phyloP scores from a whole-genome alignment of 306 rosid species.

The Malus sieversii region DNA sequence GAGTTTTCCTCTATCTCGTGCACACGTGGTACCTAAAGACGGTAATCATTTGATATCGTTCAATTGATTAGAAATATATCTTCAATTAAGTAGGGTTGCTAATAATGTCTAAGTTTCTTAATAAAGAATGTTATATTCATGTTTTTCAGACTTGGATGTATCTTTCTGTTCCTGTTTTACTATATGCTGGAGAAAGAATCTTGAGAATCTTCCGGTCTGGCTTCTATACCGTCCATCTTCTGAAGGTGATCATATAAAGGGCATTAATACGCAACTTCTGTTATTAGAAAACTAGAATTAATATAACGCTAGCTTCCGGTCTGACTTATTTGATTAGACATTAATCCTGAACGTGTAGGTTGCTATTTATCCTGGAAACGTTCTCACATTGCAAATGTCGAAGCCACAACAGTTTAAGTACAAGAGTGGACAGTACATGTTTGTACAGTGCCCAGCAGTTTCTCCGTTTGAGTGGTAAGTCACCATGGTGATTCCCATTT shows the following conservation, averaged over 20 bases:
- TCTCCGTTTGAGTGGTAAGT: conserved; percentile 96
- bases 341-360: conserved; percentile 41
- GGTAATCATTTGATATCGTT: conserved; percentile 35
- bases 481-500: not conserved
- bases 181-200: conserved; percentile 88
- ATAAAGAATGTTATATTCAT: conserved; percentile 2
- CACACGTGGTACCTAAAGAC: conserved; percentile 67
- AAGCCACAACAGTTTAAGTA: conserved; percentile 86
- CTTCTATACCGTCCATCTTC: conserved; percentile 64
- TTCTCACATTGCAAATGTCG: conserved; percentile 92
- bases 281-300: not conserved
- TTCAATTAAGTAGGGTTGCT: not conserved
- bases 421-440: conserved; percentile 99
- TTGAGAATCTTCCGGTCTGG: conserved; percentile 90
- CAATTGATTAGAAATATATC: not conserved
- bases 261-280: not conserved
- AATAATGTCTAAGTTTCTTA: not conserved
- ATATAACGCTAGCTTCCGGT: not conserved
- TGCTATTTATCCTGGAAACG: conserved; percentile 96
- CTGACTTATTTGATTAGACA: not conserved
- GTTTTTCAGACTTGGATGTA: conserved; percentile 91
- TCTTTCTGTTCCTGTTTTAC: conserved; percentile 72
- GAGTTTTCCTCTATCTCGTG: conserved; percentile 59
- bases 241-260: conserved; percentile 51
- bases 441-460: conserved; percentile 97